Evolutionary conservation across 768 basidiomycete genomes (phyloP), one percentile per base, ranked within the genome.

Genomic region (Chalciporus chontae): DNA sequence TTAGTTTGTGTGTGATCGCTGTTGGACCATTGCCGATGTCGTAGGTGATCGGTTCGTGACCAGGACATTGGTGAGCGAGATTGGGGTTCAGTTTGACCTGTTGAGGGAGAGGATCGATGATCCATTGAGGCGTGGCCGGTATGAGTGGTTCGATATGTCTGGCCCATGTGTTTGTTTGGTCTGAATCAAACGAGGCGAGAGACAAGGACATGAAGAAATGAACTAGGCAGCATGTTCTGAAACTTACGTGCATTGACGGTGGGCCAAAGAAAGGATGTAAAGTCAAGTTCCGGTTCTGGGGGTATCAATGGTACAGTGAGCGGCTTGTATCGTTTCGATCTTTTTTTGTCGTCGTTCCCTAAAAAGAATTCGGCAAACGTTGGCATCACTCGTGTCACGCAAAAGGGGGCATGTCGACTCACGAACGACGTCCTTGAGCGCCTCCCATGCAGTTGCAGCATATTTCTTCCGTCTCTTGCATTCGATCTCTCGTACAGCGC

Each of bases 11-110:
- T 69, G 38, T 65, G 59, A 34, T 69, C 55, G 6, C 66, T 4
- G 57, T 49, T 37, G 59, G 52, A 15, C 53, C 51, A 14, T 51
- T 47, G 6, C 70, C 69, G 32, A 84, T 62, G 61, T 81, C 75
- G 74, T 80, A 84, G 40, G 67, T 65, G 11, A 84, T 56, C 0
- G 74, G 71, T 0, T 72, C 61, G 4, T 73, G 73, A 4, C 70
- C 73, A 48, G 65, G 69, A 17, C 65, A 60, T 13, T 65, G 59
- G 54, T 80, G 80, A 46, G 69, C 64, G 29, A 85, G 75, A 54
- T 79, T 75, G 0, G 81, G 82, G 56, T 85, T 83, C 26, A 86
- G 68, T 46, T 79, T 74, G 36, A 76, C 71, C 50, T 76, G 73
- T 61, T 71, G 74, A 10, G 78, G 76, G 5, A 36, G 8, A 15